Evolutionary conservation across 2,329 filamentous ascomycete species (phyloP).

Genomic region (Pseudogymnoascus sp.): DNA sequence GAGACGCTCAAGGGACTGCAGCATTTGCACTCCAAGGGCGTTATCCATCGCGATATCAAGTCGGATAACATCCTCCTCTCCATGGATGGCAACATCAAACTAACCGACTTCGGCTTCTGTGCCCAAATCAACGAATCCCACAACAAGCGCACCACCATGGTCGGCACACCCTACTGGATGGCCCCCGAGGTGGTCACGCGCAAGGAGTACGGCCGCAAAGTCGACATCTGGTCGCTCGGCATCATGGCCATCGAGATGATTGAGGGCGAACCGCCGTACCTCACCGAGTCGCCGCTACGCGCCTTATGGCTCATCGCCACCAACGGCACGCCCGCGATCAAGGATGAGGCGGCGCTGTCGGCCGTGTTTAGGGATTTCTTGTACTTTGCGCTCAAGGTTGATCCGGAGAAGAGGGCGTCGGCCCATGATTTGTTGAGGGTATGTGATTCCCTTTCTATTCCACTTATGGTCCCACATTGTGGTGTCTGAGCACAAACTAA

Average conservation of each 20-base stretch:
- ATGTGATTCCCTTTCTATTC: conserved; percentile 32
- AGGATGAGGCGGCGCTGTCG: conserved; percentile 78
- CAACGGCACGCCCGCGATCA: conserved; percentile 89
- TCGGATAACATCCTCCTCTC: conserved; percentile 96
- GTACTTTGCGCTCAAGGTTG: conserved; percentile 87
- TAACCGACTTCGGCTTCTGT: conserved; percentile 99
- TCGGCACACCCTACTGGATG: conserved; percentile 99
- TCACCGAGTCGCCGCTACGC: conserved; percentile 87
- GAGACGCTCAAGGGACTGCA: conserved; percentile 89
- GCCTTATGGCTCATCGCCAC: conserved; percentile 95
- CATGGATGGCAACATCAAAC: conserved; percentile 90
- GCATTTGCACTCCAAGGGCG: conserved; percentile 92
- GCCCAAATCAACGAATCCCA: conserved; percentile 96
- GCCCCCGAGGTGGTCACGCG: conserved; percentile 94
- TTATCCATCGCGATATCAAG: conserved; percentile 98
- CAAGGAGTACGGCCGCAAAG: conserved; percentile 96
- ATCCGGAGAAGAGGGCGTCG: conserved; percentile 92
- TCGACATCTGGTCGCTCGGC: conserved; percentile 96
- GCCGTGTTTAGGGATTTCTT: conserved; percentile 84
- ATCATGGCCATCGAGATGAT: conserved; percentile 99
- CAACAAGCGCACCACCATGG: conserved; percentile 97
- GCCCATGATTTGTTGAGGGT: conserved; percentile 90
- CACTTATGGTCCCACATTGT: background rate
- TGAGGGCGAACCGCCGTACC: conserved; percentile 91
- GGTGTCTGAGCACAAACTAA: conserved; percentile 10